Percentiles rank a stretch among this genome's conserved stretches.
phyloP scores from a whole-genome alignment of 345 rosid genomes.

The Syzygium aromaticum region DNA sequence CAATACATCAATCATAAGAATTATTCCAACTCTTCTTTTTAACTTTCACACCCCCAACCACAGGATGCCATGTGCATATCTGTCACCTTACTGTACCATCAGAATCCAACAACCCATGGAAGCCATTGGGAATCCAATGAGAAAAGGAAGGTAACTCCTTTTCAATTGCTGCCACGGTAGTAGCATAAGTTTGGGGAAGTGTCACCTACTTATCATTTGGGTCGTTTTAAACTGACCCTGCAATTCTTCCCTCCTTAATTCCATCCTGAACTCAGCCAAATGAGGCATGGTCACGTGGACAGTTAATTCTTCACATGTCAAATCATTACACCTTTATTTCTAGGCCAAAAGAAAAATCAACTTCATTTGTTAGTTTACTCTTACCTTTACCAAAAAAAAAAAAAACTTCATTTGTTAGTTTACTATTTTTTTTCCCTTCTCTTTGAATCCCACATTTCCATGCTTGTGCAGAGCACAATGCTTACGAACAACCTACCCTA shows the following conservation, averaged over 20 bases:
- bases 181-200: neutral
- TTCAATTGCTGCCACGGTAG: neutral
- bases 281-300: neutral
- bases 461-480: neutral
- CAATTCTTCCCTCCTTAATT: neutral
- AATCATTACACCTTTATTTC: neutral
- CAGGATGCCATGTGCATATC: neutral
- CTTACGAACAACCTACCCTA: neutral
- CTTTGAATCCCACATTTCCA: neutral
- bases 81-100: neutral
- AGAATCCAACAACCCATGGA: neutral
- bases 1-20: neutral
- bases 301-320: neutral
- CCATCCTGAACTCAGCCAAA: neutral
- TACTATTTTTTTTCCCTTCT: neutral
- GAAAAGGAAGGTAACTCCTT: neutral
- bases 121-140: neutral
- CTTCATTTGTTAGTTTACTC: neutral
- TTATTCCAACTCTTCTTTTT: neutral
- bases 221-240: neutral
- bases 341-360: neutral
- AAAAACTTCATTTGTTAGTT: neutral
- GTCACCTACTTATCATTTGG: neutral
- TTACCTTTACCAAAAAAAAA: neutral
- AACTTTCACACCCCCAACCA: neutral